These are phyloP conservation scores for Penicillium nucicola DNA, from an alignment of 495 filamentous ascomycete species.

Conservation along the genomic window DNA sequence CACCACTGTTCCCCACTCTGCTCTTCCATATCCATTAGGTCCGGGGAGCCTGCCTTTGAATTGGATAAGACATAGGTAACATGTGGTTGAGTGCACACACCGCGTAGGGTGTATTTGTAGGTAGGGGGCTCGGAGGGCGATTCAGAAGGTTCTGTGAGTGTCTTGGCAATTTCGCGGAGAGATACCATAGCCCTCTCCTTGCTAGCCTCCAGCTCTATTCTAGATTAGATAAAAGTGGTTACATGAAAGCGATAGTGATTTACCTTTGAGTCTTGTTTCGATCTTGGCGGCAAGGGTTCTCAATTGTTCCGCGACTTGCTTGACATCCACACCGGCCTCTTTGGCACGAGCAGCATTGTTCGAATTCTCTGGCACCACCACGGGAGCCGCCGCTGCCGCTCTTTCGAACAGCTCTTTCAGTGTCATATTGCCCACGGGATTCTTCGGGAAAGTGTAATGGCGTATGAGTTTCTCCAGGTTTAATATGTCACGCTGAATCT, in stretches of 20 bases:
- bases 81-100: slow-evolving; percentile 50
- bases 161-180: slow-evolving; percentile 47
- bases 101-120: slow-evolving; percentile 50
- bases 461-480: slow-evolving; percentile 35
- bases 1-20: slow-evolving; percentile 46
- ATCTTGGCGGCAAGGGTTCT: slow-evolving; percentile 39
- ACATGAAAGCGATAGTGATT: neutral
- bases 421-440: slow-evolving; percentile 19
- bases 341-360: slow-evolving; percentile 18
- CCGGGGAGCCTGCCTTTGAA: neutral
- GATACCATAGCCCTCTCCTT: slow-evolving; percentile 47
- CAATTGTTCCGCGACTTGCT: slow-evolving; percentile 36
- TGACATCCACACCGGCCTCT: slow-evolving; percentile 18
- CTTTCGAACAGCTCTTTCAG: slow-evolving; percentile 34
- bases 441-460: slow-evolving; percentile 28
- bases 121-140: slow-evolving; percentile 40
- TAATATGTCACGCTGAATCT: slow-evolving; percentile 37
- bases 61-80: slow-evolving; percentile 49
- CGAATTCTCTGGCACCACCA: slow-evolving; percentile 21
- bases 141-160: slow-evolving; percentile 53
- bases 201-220: slow-evolving; percentile 48
- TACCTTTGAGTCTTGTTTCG: slow-evolving; percentile 51
- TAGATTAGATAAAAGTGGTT: slow-evolving; percentile 8
- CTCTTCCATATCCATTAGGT: slow-evolving; percentile 25
- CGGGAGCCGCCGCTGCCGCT: slow-evolving; percentile 26